A percentile compares a stretch with the other conserved stretches of the same genome.
phyloP scores from a whole-genome alignment of 1,139 yeast genomes.

The Wickerhamomyces sp. region DNA sequence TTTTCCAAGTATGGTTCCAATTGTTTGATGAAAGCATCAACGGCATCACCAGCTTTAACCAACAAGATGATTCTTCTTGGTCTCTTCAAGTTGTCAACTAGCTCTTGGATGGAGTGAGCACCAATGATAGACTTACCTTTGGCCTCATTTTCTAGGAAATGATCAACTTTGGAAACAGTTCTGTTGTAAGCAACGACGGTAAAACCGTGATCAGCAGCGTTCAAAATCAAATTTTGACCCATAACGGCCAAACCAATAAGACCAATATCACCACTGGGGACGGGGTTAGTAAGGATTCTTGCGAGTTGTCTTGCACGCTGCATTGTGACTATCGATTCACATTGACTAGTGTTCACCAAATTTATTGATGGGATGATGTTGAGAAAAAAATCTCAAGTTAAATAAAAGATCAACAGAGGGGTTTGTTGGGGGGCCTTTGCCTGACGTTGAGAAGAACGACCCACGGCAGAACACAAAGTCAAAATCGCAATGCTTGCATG shows the following conservation, averaged over 20 bases:
- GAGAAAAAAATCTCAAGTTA: no score
- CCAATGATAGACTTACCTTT: slow-evolving; percentile 95
- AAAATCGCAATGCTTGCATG: no score
- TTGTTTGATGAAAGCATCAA: slow-evolving; percentile 85
- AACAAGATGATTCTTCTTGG: slow-evolving; percentile 93
- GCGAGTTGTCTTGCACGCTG: slow-evolving; percentile 8
- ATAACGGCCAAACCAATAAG: slow-evolving; percentile 99
- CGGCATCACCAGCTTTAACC: slow-evolving; percentile 97
- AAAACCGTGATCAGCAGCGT: slow-evolving; percentile 97
- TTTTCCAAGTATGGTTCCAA: slow-evolving; percentile 87
- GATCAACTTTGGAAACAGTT: slow-evolving; percentile 92
- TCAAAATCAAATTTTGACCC: slow-evolving; percentile 98
- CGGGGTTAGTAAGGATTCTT: slow-evolving; percentile 13
- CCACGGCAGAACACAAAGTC: neutral
- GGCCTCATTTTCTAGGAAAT: slow-evolving; percentile 89
- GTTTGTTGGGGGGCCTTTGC: neutral
- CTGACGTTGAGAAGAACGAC: neutral
- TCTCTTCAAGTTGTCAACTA: slow-evolving; percentile 84
- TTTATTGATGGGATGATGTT: no score
- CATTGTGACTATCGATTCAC: slow-evolving; percentile 2
- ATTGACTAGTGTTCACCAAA: neutral
- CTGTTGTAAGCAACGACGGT: slow-evolving; percentile 98
- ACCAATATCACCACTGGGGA: slow-evolving; percentile 89
- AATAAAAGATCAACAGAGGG: no score
- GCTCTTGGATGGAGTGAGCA: slow-evolving; percentile 88